phyloP scores from a whole-genome alignment of 805 yeast genomes.

The Jamesozyma jinghongensis region DNA sequence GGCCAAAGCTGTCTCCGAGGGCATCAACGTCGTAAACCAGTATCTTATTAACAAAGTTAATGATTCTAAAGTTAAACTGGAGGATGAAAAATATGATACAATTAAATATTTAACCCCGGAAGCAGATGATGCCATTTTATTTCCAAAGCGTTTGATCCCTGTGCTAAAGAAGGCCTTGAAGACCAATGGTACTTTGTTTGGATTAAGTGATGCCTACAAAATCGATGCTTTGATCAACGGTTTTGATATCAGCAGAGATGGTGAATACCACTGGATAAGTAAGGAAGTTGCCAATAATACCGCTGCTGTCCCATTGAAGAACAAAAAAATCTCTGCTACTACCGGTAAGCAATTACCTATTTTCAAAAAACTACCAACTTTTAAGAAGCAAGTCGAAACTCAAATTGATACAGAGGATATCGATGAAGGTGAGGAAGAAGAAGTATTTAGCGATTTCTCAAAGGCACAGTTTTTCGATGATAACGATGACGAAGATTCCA shows the following conservation, averaged over 20 bases:
- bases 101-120: conserved; percentile 52
- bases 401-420: conserved; percentile 30
- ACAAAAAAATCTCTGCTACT: conserved; percentile 12
- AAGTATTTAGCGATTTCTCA: conserved; percentile 34
- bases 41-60: conserved; percentile 53
- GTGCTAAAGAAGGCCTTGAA: conserved; percentile 35
- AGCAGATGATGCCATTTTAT: conserved; percentile 33
- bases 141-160: conserved; percentile 39
- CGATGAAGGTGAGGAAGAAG: conserved; percentile 32
- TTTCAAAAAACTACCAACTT: conserved; percentile 26
- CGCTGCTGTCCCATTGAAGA: conserved; percentile 27
- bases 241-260: conserved; percentile 33
- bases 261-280: conserved; percentile 44
- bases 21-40: conserved; percentile 35
- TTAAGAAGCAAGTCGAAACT: conserved; percentile 13
- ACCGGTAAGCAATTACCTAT: conserved; percentile 10
- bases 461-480: conserved; percentile 48
- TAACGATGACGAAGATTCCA: conserved; percentile 37
- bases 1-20: conserved; percentile 20
- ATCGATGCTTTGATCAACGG: conserved; percentile 62
- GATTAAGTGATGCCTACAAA: conserved; percentile 36
- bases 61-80: conserved; percentile 35
- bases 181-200: conserved; percentile 40
- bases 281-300: conserved; percentile 33
- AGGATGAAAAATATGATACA: conserved; percentile 32